Conservation (phyloP, 2,329 filamentous ascomycete genomes). For the Paracamarosporium sp. region DNA sequence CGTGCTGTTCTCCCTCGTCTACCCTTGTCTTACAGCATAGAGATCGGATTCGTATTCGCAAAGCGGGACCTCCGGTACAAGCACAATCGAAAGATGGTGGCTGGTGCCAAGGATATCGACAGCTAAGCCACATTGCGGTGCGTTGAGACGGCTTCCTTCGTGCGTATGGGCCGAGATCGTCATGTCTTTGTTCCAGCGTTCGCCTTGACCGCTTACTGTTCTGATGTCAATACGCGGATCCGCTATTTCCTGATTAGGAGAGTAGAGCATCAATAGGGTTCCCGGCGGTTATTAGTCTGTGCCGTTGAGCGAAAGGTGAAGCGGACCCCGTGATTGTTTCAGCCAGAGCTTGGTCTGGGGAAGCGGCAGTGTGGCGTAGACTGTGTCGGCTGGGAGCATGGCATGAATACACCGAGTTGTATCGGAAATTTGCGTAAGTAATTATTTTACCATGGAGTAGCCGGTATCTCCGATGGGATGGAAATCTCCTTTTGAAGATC, state of each 20-base stretch:
- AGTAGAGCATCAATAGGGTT: too few relatives aligned
- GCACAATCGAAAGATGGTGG: neutral
- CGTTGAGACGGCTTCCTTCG: neutral
- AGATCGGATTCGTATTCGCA: neutral
- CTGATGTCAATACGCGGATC: too few relatives aligned
- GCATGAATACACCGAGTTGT: neutral
- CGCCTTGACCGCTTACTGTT: neutral
- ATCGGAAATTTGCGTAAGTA: neutral
- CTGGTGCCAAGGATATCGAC: neutral
- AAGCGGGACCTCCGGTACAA: neutral
- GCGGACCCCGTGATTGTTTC: too few relatives aligned
- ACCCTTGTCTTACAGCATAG: neutral
- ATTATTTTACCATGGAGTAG: neutral
- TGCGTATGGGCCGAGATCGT: neutral
- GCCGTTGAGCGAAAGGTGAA: too few relatives aligned
- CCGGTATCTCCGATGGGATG: neutral
- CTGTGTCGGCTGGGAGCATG: too few relatives aligned
- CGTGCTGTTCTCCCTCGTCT: neutral
- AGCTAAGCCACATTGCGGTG: neutral
- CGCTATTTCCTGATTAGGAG: too few relatives aligned
- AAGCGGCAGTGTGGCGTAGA: too few relatives aligned
- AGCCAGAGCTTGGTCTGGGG: too few relatives aligned
- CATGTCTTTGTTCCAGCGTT: neutral
- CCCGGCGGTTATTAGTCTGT: too few relatives aligned
- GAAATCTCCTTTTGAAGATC: neutral